phyloP scores from a whole-genome alignment of 805 yeast species.

The Brettanomyces anomalus region DNA sequence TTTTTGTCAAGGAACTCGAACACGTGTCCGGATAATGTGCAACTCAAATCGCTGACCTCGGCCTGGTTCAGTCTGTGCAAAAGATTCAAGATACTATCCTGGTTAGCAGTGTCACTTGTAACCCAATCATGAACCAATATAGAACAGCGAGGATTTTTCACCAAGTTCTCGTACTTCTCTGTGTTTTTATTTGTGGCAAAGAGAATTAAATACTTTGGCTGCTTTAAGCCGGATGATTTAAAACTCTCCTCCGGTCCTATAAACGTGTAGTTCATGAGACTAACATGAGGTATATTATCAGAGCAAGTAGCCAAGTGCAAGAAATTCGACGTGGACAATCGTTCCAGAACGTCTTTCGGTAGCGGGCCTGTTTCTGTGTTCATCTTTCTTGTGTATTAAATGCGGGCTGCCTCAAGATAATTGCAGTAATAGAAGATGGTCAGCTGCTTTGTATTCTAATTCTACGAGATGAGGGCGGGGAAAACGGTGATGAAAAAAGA shows the following conservation, averaged over 20 bases:
- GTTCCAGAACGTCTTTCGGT: conserved; percentile 28
- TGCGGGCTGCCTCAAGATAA: no score
- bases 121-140: conserved; percentile 89
- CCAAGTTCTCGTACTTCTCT: conserved; percentile 63
- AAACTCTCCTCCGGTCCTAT: conserved; percentile 32
- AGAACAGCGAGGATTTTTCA: conserved; percentile 68
- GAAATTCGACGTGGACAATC: conserved; percentile 54
- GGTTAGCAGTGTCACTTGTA: conserved; percentile 27
- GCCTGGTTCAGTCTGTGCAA: conserved; percentile 71
- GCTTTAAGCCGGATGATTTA: conserved; percentile 1
- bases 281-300: conserved; percentile 67
- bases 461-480: no score
- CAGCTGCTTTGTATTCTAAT: no score
- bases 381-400: no score
- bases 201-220: conserved; percentile 32
- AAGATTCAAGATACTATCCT: conserved; percentile 38
- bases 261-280: conserved; percentile 85
- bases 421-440: no score
- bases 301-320: conserved; percentile 79
- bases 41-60: conserved; percentile 72
- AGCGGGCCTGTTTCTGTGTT: conserved; percentile 14
- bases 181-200: conserved; percentile 67
- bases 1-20: conserved; percentile 44
- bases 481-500: no score
- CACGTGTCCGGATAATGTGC: conserved; percentile 61